Conservation (phyloP, 345 rosid species). For the Populus euphratica region DNA sequence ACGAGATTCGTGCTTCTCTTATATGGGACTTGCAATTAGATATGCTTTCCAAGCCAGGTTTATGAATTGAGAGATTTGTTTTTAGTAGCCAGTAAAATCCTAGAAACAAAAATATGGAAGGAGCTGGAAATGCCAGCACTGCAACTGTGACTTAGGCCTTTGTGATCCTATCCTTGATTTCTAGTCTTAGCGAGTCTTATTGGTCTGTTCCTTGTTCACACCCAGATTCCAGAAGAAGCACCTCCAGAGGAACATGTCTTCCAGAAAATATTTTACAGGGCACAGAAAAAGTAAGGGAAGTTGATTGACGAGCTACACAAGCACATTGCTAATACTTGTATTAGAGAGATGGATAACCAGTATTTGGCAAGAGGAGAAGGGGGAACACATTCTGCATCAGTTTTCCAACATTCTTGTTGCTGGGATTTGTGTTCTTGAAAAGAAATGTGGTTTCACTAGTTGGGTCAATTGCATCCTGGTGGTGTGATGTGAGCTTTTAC, state of each 20-base stretch:
- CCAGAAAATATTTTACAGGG: not conserved
- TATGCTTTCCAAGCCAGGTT: not conserved
- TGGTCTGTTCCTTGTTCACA: not conserved
- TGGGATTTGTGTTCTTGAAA: not conserved
- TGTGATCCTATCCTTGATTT: not conserved
- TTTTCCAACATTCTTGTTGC: not conserved
- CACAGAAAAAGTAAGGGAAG: not conserved
- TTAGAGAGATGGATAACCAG: not conserved
- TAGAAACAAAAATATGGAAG: not conserved
- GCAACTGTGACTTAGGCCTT: not conserved
- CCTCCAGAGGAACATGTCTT: slow-evolving; percentile 44
- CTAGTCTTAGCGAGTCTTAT: not conserved
- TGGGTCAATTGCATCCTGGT: no score
- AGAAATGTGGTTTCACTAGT: not conserved
- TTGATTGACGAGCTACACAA: not conserved
- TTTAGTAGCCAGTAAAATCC: not conserved
- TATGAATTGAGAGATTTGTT: not conserved
- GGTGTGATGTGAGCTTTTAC: no score
- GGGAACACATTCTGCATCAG: no score
- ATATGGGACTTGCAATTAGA: not conserved
- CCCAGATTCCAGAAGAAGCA: slow-evolving; percentile 61
- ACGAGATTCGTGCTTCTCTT: slow-evolving; percentile 11
- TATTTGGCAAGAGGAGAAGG: not conserved
- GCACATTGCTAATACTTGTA: not conserved
- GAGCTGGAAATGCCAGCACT: not conserved